Evolutionary conservation across 352 stramenopile genomes (phyloP), one percentile per base, ranked within the genome.

Genomic region (Blastocystis hominis): DNA sequence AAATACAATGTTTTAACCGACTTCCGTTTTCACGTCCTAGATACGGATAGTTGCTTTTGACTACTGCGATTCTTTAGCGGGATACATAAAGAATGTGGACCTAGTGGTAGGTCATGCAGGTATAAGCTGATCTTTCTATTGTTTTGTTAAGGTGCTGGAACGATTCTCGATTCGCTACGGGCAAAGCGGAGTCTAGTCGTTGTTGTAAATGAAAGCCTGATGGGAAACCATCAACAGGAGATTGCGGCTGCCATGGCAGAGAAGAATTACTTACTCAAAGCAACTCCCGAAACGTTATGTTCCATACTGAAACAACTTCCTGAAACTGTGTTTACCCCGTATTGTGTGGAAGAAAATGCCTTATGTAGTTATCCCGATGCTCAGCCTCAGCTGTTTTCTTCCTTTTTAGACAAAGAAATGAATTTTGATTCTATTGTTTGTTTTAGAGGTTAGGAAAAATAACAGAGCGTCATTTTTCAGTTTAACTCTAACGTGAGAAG

Each of bases 191-290:
- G 20, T 42, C 61, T 86, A 17, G 61, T 86, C 17, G 76, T 72
- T 10, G 76, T 86, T 7, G 63, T 86, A 17, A 86, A 86, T n/a
- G 76, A 86, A n/a, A 20, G 10, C 17, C 44, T 86, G 63, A 86
- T 86, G 76, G 63, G 63, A 0, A 86, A 86, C 6, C 76, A 86
- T 44, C 76, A 86, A 77, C 76, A 76, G 15, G 76, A 86, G 34
- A 86, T 86, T 63, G 76, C 76, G 30, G 63, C 78, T 75, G 76
- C 50, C 1, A 86, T 86, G 76, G 59, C 24, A 3, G 44, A 40
- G 6, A 50, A 75, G 20, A 54, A 86, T 24, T 86, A 86, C 56
- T 40, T 86, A 3, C 24, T 86, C 20, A 50, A 86, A 46, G 47
- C 76, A 7, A 86, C 59, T 40, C 63, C 59, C 15, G 3, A 50